Evolutionary conservation across 1,284 basidiomycete genomes (phyloP).

Genomic region (Moesziomyces parantarcticus): DNA sequence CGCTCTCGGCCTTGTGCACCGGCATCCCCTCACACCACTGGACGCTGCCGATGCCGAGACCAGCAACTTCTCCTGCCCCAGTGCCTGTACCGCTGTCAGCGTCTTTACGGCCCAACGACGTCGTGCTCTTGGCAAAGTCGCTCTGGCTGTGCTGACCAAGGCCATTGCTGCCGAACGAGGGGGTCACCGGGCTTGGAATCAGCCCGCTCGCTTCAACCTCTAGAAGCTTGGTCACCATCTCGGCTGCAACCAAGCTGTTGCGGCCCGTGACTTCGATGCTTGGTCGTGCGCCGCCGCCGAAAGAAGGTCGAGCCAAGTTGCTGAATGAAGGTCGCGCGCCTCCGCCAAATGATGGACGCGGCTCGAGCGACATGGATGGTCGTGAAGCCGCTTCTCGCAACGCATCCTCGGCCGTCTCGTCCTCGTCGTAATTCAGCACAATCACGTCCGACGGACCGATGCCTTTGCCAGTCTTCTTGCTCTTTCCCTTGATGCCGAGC

Average conservation of each 20-base stretch:
- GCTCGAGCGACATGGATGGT: slow-evolving; percentile 28
- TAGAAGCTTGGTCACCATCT: slow-evolving; percentile 18
- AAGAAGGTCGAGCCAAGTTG: slow-evolving; percentile 11
- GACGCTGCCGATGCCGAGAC: slow-evolving; percentile 24
- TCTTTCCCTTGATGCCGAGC: slow-evolving; percentile 22
- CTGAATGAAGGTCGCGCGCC: slow-evolving; percentile 25
- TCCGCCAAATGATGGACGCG: slow-evolving; percentile 25
- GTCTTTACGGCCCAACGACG: background rate
- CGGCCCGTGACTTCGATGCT: slow-evolving; percentile 21
- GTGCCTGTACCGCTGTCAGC: slow-evolving; percentile 2
- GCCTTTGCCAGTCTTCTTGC: slow-evolving; percentile 24
- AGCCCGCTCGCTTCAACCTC: slow-evolving; percentile 19
- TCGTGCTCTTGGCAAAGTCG: slow-evolving; percentile 12
- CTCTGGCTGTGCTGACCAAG: slow-evolving; percentile 5
- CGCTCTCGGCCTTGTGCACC: slow-evolving; percentile 11
- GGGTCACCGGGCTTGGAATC: slow-evolving; percentile 21
- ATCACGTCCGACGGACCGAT: slow-evolving; percentile 32
- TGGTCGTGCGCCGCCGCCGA: slow-evolving; percentile 14
- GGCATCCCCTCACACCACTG: slow-evolving; percentile 28
- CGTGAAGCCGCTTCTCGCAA: slow-evolving; percentile 3
- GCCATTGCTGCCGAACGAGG: slow-evolving; percentile 15
- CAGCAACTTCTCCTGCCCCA: slow-evolving; percentile 12
- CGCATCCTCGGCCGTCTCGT: background rate
- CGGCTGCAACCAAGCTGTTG: slow-evolving; percentile 12
- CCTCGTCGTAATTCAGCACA: slow-evolving; percentile 15